phyloP scores from a whole-genome alignment of 2,329 filamentous ascomycete species.

The Arthrinium phaeospermum region DNA sequence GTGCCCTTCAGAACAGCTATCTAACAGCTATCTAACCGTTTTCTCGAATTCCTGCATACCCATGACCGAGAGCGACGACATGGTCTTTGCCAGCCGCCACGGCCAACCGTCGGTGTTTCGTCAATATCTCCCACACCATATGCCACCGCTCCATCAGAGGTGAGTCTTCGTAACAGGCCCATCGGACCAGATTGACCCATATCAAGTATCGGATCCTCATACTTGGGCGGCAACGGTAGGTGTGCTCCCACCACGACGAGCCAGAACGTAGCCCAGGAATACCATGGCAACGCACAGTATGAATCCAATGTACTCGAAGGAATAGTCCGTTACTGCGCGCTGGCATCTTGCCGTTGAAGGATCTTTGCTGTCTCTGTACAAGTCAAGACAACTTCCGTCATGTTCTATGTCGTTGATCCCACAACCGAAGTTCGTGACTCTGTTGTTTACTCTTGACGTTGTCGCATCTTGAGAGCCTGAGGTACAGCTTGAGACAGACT shows the following conservation, averaged over 20 bases:
- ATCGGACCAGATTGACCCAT: too few species aligned
- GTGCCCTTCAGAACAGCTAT: not conserved
- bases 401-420: fast-evolving
- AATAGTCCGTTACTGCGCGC: not conserved
- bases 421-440: not conserved
- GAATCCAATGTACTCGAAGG: not conserved
- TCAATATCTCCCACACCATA: not conserved
- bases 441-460: not conserved
- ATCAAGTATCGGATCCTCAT: not conserved
- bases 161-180: too few species aligned
- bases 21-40: not conserved
- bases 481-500: not conserved
- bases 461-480: too few species aligned
- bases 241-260: not conserved
- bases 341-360: too few species aligned
- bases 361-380: too few species aligned
- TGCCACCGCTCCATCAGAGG: not conserved
- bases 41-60: not conserved
- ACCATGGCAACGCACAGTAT: not conserved
- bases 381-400: too few species aligned
- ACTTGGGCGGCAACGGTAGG: not conserved
- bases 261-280: not conserved
- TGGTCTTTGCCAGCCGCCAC: not conserved
- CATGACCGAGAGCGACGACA: not conserved
- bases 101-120: not conserved